phyloP scores from a whole-genome alignment of 371 early-diverging fungal genomes.

The Actinomucor elegans region DNA sequence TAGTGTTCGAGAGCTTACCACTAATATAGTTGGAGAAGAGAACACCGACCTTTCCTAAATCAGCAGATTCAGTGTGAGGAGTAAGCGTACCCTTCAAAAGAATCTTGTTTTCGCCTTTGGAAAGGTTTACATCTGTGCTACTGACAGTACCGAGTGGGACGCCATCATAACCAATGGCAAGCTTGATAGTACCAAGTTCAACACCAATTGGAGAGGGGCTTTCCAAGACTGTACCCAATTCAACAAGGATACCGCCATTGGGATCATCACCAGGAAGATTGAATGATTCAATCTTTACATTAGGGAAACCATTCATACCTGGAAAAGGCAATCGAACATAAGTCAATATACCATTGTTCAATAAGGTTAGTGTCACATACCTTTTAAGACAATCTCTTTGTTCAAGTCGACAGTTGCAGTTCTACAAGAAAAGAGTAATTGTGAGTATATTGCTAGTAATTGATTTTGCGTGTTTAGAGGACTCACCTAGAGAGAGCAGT shows the following conservation, averaged over 20 bases:
- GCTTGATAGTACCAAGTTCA: constrained; percentile 54
- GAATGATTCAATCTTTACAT: constrained; percentile 54
- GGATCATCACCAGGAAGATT: constrained; percentile 57
- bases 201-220: constrained; percentile 65
- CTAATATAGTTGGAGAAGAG: constrained; percentile 59
- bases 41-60: constrained; percentile 43
- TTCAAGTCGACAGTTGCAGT: constrained; percentile 45
- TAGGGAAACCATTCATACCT: constrained; percentile 53
- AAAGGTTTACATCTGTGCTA: constrained; percentile 42
- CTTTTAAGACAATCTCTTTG: constrained; percentile 38
- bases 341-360: too few species aligned
- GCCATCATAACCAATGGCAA: constrained; percentile 52
- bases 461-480: constrained; percentile 24
- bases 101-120: constrained; percentile 47
- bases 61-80: constrained; percentile 46
- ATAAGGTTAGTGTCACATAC: too few species aligned
- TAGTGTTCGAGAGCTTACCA: constrained; percentile 47
- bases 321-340: too few species aligned
- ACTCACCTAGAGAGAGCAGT: constrained; percentile 54
- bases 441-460: constrained; percentile 18
- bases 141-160: constrained; percentile 51
- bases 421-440: constrained; percentile 30
- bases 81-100: constrained; percentile 51
- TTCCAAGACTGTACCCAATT: constrained; percentile 51
- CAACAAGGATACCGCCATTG: constrained; percentile 55